phyloP scores from a whole-genome alignment of 2,329 filamentous ascomycete species.

The Colletotrichum costaricense region DNA sequence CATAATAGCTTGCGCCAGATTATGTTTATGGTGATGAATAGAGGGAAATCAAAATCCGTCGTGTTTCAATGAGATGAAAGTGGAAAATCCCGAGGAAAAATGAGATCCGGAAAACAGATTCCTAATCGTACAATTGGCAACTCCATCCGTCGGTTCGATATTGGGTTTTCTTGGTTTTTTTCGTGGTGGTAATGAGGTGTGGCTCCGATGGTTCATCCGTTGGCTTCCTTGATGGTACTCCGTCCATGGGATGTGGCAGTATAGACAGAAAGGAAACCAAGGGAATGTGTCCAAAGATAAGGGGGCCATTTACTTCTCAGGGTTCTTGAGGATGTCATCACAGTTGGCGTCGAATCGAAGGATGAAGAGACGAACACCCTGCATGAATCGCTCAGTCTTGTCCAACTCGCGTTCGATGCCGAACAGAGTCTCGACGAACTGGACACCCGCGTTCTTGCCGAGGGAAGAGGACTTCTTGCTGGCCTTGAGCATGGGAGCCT shows the following conservation, averaged over 20 bases:
- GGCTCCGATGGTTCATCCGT: conserved; percentile 19
- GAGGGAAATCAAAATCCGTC: conserved; percentile 33
- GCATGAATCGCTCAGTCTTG: conserved; percentile 93
- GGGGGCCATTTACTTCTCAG: conserved; percentile 58
- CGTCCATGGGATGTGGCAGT: not conserved
- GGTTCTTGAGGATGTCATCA: conserved; percentile 82
- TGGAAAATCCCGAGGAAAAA: conserved; percentile 30
- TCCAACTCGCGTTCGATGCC: conserved; percentile 90
- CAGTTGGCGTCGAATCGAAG: conserved; percentile 97
- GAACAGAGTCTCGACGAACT: conserved; percentile 97
- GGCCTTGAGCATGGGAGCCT: conserved; percentile 92
- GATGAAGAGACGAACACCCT: conserved; percentile 87
- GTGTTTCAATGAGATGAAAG: conserved; percentile 17
- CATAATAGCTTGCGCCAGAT: conserved; percentile 36
- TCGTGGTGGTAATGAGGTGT: not conserved
- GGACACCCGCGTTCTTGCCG: conserved; percentile 90
- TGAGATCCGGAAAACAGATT: conserved; percentile 29
- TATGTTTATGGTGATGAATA: conserved; percentile 35
- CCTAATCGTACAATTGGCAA: conserved; percentile 37
- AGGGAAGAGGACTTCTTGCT: conserved; percentile 82
- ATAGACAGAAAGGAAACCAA: conserved; percentile 35
- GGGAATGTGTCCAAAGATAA: conserved; percentile 15
- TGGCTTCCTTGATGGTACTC: conserved; percentile 6
- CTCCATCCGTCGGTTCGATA: conserved; percentile 29
- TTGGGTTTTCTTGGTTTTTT: conserved; percentile 27